These are phyloP conservation scores for Lepidium didymum DNA, from an alignment of 345 rosid genomes.

Conservation along the genomic window DNA sequence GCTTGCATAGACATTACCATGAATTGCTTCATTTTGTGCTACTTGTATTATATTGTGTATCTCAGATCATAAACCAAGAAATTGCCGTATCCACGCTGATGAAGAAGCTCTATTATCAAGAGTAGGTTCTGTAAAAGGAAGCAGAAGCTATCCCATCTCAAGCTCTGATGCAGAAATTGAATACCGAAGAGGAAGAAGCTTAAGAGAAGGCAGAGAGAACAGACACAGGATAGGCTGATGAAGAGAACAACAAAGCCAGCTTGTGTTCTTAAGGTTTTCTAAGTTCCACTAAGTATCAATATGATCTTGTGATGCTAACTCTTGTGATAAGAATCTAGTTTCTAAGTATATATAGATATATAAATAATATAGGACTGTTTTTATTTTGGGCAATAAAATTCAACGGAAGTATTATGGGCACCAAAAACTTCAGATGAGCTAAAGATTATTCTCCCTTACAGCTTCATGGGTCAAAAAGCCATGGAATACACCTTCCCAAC, in stretches of 20 bases:
- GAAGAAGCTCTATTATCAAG: constrained; percentile 52
- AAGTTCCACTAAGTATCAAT: not conserved
- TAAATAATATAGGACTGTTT: no score
- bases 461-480: no score
- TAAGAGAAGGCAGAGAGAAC: constrained; percentile 61
- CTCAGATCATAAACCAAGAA: constrained; percentile 49
- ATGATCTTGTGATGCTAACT: constrained; percentile 25
- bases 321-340: constrained; percentile 18
- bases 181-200: constrained; percentile 89
- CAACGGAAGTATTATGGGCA: no score
- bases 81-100: constrained; percentile 40
- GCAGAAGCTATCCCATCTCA: constrained; percentile 61
- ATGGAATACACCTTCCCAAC: no score
- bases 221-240: constrained; percentile 21
- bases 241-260: constrained; percentile 4
- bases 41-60: constrained; percentile 9
- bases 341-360: no score
- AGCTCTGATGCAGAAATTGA: constrained; percentile 96
- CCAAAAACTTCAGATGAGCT: no score
- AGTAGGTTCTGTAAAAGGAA: constrained; percentile 51
- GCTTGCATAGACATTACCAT: not conserved
- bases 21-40: constrained; percentile 10
- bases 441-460: no score
- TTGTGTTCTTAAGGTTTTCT: constrained; percentile 8
- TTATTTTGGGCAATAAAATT: no score